These are phyloP conservation scores for Colletotrichum ledebouriae DNA, from an alignment of 2,329 filamentous ascomycete species.

Conservation along the genomic window DNA sequence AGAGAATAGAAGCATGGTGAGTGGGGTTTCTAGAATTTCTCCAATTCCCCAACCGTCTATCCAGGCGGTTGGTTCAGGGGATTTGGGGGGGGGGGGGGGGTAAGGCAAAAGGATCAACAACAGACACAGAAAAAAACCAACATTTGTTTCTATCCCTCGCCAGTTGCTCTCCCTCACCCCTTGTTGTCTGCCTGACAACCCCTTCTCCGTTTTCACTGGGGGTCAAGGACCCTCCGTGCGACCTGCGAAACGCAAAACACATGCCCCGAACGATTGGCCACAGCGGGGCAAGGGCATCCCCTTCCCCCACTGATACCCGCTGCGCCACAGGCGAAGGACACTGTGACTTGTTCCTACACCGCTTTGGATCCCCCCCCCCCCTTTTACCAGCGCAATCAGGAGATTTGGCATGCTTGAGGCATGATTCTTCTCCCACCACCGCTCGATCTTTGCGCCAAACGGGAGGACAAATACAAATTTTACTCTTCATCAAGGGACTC, in stretches of 20 bases:
- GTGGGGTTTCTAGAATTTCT: constrained; percentile 27
- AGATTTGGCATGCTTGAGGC: constrained; percentile 42
- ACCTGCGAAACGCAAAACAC: constrained; percentile 17
- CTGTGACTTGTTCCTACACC: constrained; percentile 21
- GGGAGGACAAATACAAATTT: constrained; percentile 21
- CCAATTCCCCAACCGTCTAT: constrained; percentile 23
- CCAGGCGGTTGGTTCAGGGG: constrained; percentile 28
- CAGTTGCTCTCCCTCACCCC: neutral
- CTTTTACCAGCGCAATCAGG: constrained; percentile 36
- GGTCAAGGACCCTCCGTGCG: constrained; percentile 4
- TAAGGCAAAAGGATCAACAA: constrained; percentile 11
- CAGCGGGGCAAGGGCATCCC: constrained; percentile 33
- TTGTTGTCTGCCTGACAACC: neutral
- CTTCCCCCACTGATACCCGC: constrained; percentile 40
- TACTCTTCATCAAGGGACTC: constrained; percentile 14
- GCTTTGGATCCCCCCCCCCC: constrained; percentile 14
- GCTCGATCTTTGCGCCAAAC: constrained; percentile 31
- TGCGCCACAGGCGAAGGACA: constrained; percentile 33
- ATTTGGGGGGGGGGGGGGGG: neutral
- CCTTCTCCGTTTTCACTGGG: no score
- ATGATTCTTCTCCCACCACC: constrained; percentile 38
- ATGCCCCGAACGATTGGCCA: constrained; percentile 37
- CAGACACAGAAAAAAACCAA: neutral
- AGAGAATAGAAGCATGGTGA: neutral
- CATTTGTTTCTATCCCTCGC: neutral